phyloP scores from a whole-genome alignment of 2,329 filamentous ascomycete genomes.

The Colletotrichum theobromicola region DNA sequence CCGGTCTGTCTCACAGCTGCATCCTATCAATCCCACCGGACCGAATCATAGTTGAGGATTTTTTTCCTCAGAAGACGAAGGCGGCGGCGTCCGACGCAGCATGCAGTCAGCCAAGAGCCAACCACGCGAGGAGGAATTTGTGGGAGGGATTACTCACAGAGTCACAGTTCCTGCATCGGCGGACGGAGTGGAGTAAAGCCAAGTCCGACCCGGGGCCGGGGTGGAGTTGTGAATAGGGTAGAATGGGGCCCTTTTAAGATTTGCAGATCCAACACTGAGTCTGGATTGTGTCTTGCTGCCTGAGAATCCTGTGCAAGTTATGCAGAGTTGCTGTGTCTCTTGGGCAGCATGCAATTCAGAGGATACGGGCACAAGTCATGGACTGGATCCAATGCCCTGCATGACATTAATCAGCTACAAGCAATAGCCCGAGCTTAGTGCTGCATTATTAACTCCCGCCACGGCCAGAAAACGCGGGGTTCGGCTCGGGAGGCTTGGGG shows the following conservation, averaged over 20 bases:
- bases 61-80: not conserved
- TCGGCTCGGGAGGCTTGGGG: not conserved
- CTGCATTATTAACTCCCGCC: not conserved
- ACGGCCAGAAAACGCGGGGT: constrained; percentile 13
- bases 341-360: not conserved
- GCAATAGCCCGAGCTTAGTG: not conserved
- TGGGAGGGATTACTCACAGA: constrained; percentile 13
- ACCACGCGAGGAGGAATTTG: not conserved
- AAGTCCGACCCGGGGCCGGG: constrained; percentile 11
- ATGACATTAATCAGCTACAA: not conserved
- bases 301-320: not conserved
- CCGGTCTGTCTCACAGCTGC: not conserved
- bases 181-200: not conserved
- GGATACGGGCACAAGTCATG: not conserved
- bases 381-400: not conserved
- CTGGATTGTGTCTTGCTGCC: not conserved
- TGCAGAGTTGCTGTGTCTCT: not conserved
- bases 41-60: not conserved
- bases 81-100: not conserved
- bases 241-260: not conserved
- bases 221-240: not conserved
- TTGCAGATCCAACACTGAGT: not conserved
- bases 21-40: not conserved
- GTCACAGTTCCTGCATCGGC: constrained; percentile 21
- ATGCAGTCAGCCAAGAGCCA: not conserved